Percentiles rank a stretch among this genome's conserved stretches.
phyloP scores from a whole-genome alignment of 805 yeast species.

The Teunomyces stri region DNA sequence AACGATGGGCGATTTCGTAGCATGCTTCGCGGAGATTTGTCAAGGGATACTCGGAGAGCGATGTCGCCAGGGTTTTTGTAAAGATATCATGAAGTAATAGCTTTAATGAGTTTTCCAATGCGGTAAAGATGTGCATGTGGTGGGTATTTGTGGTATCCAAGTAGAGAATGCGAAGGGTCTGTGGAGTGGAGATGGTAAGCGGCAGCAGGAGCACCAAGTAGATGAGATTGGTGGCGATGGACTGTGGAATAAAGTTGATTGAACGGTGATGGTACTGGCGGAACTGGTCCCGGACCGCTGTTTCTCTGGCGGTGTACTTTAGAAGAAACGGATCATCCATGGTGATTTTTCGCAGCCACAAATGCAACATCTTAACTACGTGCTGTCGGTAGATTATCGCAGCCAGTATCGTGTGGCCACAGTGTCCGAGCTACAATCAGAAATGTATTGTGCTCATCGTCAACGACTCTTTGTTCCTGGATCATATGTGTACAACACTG shows the following conservation, averaged over 20 bases:
- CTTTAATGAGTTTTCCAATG: neutral
- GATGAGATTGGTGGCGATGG: conserved; percentile 2
- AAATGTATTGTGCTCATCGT: neutral
- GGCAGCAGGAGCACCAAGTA: conserved; percentile 1
- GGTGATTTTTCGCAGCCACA: conserved; percentile 1
- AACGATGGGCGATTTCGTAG: conserved; percentile 23
- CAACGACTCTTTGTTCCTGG: neutral
- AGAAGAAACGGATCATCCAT: neutral
- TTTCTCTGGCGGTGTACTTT: neutral
- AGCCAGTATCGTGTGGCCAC: neutral
- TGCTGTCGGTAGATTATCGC: neutral
- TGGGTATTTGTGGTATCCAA: neutral
- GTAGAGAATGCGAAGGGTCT: neutral
- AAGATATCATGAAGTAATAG: neutral
- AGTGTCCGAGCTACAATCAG: neutral
- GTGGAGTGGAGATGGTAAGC: neutral
- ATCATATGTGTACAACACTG: neutral
- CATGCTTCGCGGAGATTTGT: conserved; percentile 23
- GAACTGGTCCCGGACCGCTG: neutral
- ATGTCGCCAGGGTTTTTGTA: neutral
- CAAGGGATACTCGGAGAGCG: conserved; percentile 18
- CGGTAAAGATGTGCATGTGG: neutral
- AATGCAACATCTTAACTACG: conserved; percentile 1
- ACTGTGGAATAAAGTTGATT: neutral
- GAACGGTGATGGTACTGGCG: neutral